Conservation (phyloP, 768 basidiomycete genomes). For the Leucocoprinus leucothites region DNA sequence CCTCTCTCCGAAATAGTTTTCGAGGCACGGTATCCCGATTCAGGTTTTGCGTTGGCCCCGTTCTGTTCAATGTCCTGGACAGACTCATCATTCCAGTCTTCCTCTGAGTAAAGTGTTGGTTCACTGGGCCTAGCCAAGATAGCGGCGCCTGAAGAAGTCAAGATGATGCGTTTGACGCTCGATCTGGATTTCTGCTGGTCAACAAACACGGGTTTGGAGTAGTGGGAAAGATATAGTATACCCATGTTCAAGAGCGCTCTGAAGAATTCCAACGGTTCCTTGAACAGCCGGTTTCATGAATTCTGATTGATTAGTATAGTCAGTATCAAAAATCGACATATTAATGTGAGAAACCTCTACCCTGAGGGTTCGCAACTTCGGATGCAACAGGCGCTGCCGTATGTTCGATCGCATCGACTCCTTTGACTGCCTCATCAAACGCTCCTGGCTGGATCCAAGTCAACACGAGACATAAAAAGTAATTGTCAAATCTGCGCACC, state of each 20-base stretch:
- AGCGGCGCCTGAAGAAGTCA: conserved; percentile 62
- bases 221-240: conserved; percentile 20
- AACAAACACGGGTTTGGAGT: not conserved
- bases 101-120: conserved; percentile 38
- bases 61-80: conserved; percentile 42
- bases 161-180: conserved; percentile 60
- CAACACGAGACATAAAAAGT: no score
- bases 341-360: conserved; percentile 12
- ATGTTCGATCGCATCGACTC: conserved; percentile 69
- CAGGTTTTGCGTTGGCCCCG: conserved; percentile 37
- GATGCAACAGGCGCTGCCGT: conserved; percentile 61
- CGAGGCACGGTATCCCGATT: conserved; percentile 53
- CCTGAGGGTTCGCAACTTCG: conserved; percentile 39
- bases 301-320: conserved; percentile 31
- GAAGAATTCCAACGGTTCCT: conserved; percentile 63
- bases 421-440: conserved; percentile 79
- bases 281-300: conserved; percentile 68
- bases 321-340: not conserved
- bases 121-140: conserved; percentile 27
- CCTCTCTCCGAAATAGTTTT: conserved; percentile 67
- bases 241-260: conserved; percentile 54
- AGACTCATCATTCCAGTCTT: conserved; percentile 59
- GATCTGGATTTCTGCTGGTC: conserved; percentile 21
- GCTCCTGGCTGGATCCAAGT: conserved; percentile 45
- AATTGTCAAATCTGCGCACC: no score